Evolutionary conservation across 1,139 yeast species (phyloP).

Genomic region (Groenewaldozyma auringiensis): DNA sequence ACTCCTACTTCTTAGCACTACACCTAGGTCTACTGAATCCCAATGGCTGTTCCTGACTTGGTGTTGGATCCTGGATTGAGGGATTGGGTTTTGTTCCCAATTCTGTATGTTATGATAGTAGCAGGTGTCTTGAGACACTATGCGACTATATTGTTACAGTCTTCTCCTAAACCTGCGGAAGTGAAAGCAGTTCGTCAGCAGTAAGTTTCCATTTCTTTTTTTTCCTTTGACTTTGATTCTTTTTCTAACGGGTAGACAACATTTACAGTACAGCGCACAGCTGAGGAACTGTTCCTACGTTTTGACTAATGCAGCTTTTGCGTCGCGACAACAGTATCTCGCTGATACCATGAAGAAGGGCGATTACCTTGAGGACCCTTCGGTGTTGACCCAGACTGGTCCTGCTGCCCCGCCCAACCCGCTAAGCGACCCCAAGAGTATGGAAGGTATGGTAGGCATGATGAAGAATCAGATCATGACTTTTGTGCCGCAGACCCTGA

Average conservation of each 20-base stretch:
- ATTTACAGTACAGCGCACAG: constrained; percentile 46
- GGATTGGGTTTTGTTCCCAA: constrained; percentile 88
- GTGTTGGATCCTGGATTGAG: constrained; percentile 74
- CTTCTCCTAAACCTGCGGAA: constrained; percentile 49
- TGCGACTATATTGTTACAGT: constrained; percentile 51
- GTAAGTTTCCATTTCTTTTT: constrained; percentile 15
- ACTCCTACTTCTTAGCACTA: too few species aligned
- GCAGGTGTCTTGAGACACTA: constrained; percentile 79
- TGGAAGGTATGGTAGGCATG: constrained; percentile 73
- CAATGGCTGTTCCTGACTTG: constrained; percentile 40
- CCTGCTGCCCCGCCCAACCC: constrained; percentile 45
- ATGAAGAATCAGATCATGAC: constrained; percentile 75
- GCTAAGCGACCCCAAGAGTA: constrained; percentile 58
- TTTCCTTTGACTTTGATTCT: background rate
- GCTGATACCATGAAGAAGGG: constrained; percentile 45
- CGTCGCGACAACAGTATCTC: constrained; percentile 40
- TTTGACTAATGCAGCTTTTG: constrained; percentile 43
- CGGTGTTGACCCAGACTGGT: constrained; percentile 28
- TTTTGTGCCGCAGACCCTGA: constrained; percentile 82
- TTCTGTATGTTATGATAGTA: constrained; percentile 80
- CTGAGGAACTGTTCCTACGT: constrained; percentile 45
- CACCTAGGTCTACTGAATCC: too few species aligned
- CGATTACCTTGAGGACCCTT: constrained; percentile 42
- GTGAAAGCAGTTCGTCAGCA: constrained; percentile 54
- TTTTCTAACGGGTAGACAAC: constrained; percentile 30